Percentiles rank a stretch among this genome's conserved stretches.
Conservation (phyloP, 345 rosid genomes). For the Brassica nigra region DNA sequence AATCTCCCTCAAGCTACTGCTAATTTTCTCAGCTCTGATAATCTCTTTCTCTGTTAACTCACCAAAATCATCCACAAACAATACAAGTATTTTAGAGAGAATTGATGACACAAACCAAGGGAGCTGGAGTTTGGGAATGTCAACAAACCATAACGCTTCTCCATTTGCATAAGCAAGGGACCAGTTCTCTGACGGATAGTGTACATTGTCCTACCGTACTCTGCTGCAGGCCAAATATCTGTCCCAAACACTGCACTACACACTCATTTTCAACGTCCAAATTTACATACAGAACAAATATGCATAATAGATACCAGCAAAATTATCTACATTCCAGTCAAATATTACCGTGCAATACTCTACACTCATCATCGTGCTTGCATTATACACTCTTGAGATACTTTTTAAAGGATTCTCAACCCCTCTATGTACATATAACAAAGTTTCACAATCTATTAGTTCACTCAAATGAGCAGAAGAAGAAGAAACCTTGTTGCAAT, state of each 20-base stretch:
- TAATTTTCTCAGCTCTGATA: conserved; percentile 94
- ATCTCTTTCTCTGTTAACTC: conserved; percentile 89
- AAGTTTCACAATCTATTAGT: no score
- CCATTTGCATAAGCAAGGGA: conserved; percentile 87
- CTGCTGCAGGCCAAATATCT: conserved; percentile 98
- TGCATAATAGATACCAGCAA: no score
- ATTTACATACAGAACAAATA: no score
- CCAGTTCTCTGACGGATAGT: conserved; percentile 92
- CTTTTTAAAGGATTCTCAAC: no score
- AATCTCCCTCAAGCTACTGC: no score
- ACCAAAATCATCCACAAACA: conserved; percentile 54
- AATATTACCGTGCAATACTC: no score
- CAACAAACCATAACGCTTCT: conserved; percentile 75
- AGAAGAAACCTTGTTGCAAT: conserved; percentile 81
- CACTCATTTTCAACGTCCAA: conserved; percentile 33
- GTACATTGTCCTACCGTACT: conserved; percentile 97
- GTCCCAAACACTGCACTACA: conserved; percentile 99
- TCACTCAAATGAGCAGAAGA: no score
- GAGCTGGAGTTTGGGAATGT: not conserved
- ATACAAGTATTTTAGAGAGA: not conserved
- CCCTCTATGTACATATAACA: no score
- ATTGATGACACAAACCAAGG: not conserved
- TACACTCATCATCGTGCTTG: no score
- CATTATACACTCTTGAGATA: no score
- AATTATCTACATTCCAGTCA: no score